Evolutionary conservation across 805 yeast species (phyloP).

Genomic region (Candida qinlingensis): DNA sequence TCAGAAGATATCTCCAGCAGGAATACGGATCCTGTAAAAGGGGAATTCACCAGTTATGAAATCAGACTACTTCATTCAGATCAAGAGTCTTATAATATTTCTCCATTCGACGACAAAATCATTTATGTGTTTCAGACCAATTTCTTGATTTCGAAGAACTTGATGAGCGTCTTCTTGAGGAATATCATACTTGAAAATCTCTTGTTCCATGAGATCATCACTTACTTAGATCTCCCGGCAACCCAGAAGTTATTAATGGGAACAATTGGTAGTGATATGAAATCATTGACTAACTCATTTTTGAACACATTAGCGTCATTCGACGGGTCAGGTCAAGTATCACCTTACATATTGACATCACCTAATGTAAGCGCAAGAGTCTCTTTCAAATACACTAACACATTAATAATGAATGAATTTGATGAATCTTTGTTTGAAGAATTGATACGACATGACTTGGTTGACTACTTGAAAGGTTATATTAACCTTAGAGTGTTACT

Average conservation of each 20-base stretch:
- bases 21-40: too few species aligned
- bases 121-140: constrained; percentile 3
- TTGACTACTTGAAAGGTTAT: neutral
- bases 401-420: neutral
- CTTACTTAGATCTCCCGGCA: neutral
- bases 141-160: constrained; percentile 3
- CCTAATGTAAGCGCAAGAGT: neutral
- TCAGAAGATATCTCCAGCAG: neutral
- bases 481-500: neutral
- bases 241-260: neutral
- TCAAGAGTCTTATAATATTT: constrained; percentile 3
- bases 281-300: neutral
- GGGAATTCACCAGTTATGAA: neutral
- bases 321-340: neutral
- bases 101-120: constrained; percentile 4
- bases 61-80: constrained; percentile 1
- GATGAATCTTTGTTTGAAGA: neutral
- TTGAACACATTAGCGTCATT: neutral
- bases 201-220: constrained; percentile 3
- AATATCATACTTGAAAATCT: constrained; percentile 2
- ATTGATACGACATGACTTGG: neutral
- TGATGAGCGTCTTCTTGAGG: neutral
- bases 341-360: neutral
- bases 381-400: neutral
- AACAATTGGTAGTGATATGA: neutral